Conservation (phyloP, 2,329 filamentous ascomycete genomes). For the Cytospora mali region DNA sequence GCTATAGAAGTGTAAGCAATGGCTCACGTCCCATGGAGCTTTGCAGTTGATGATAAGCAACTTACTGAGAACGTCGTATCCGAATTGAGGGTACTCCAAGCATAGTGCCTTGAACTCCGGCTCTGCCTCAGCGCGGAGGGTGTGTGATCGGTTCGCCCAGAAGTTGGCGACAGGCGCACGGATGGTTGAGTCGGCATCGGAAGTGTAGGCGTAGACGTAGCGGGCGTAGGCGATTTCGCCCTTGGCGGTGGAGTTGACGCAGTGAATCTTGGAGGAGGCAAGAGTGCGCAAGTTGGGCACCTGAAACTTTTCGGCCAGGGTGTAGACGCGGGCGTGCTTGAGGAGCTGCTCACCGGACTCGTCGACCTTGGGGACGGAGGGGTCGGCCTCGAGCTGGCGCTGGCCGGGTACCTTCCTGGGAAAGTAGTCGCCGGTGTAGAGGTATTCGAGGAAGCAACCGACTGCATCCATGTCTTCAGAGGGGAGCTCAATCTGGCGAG, state of each 20-base stretch:
- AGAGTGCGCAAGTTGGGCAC: conserved; percentile 71
- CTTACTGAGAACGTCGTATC: conserved; percentile 86
- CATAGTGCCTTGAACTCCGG: conserved; percentile 83
- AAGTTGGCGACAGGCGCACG: conserved; percentile 85
- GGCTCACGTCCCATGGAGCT: neutral
- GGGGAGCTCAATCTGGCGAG: conserved; percentile 68
- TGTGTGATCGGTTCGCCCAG: conserved; percentile 81
- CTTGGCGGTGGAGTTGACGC: conserved; percentile 82
- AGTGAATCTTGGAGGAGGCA: conserved; percentile 88
- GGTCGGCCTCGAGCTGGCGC: conserved; percentile 70
- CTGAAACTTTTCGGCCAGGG: conserved; percentile 78
- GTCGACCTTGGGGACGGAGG: conserved; percentile 67
- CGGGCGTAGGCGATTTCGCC: conserved; percentile 91
- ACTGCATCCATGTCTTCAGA: conserved; percentile 72
- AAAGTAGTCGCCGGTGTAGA: conserved; percentile 88
- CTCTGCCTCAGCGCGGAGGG: conserved; percentile 82
- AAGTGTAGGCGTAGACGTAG: conserved; percentile 83
- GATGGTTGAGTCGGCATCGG: conserved; percentile 69
- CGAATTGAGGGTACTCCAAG: conserved; percentile 87
- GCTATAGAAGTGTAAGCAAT: conserved; percentile 44
- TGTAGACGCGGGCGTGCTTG: conserved; percentile 88
- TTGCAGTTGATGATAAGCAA: conserved; percentile 28
- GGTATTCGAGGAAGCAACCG: conserved; percentile 78
- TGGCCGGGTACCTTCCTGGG: conserved; percentile 66
- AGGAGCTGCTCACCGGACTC: conserved; percentile 81